Evolutionary conservation across 495 filamentous ascomycete genomes (phyloP), one percentile per base, ranked within the genome.

Genomic region (Talaromyces stipitatus): DNA sequence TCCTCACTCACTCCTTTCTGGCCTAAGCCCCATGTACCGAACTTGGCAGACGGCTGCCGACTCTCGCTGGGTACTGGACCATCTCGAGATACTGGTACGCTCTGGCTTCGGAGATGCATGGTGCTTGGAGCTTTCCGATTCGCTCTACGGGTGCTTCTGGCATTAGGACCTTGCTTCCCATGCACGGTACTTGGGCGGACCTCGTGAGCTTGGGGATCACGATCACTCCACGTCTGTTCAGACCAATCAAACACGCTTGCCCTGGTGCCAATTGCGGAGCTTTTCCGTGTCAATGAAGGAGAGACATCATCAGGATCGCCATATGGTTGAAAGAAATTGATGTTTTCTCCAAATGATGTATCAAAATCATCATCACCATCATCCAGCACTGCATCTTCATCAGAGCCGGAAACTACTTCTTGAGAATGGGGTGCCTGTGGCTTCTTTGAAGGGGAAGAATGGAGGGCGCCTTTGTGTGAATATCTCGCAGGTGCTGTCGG

Each of bases 101-200:
- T 98, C 64, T 96, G 91, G 64, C 94, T 97, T 48, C 94, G 85
- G 46, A 95, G 77, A 67, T 97, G 94, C 22, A 90, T 73, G 1
- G 85, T 82, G 60, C 78, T 88, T 29, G 90, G 87, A 14, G 82
- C 84, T 61, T 91, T 88, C 45, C 92, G 87, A 60, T 82, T 89
- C 26, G 82, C 73, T 24, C 85, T 72, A 53, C 90, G 85, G 60
- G 89, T 91, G 47, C 87, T 89, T 67, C 90, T 79, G 50, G 77
- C 66, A 59, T 90, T 82, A 50, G 78, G 75, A 63, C 85, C 80
- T 68, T 96, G 90, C 71, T 95, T 97, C 2, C 89, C 91, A 73
- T 97, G 92, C 38, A 95, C 88, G 10, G 91, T 96, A 59, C 87
- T 87, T 10, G 94, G 92, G 55, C 92, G 82, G 46, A 79, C 76